Evolutionary conservation across 257 asterid genomes (phyloP).

Genomic region (Nicotiana undulata): DNA sequence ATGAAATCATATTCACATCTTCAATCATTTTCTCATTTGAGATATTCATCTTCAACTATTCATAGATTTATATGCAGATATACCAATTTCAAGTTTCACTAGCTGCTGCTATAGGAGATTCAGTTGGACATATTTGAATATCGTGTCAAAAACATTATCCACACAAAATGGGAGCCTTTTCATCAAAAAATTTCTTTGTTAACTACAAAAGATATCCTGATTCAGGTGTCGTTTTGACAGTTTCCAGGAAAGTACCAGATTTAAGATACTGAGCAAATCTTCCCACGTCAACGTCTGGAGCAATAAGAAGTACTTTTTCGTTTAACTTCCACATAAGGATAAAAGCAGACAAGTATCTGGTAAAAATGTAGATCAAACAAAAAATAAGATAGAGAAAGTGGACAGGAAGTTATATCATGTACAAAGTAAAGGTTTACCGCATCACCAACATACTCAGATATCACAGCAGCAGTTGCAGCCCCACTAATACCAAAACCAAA

Average conservation of each 20-base stretch:
- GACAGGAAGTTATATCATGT: neutral
- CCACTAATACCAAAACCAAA: slow-evolving; percentile 74
- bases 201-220: neutral
- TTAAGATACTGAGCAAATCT: slow-evolving; percentile 65
- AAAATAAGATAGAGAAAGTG: neutral
- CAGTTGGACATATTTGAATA: neutral
- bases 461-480: slow-evolving; percentile 90
- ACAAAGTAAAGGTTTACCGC: slow-evolving; percentile 63
- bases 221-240: neutral
- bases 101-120: neutral
- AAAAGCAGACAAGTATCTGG: slow-evolving; percentile 74
- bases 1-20: neutral
- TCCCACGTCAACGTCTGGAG: slow-evolving; percentile 55
- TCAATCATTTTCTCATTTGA: neutral
- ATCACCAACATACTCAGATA: slow-evolving; percentile 89
- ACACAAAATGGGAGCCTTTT: neutral
- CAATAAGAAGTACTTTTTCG: slow-evolving; percentile 52
- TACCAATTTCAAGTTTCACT: neutral
- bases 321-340: slow-evolving; percentile 79
- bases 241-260: slow-evolving; percentile 48
- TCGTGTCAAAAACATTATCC: neutral
- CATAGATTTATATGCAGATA: neutral
- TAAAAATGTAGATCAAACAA: slow-evolving; percentile 4
- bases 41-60: neutral
- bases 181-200: neutral